Conservation (phyloP, 768 basidiomycete genomes). For the Calocybe cyanea region DNA sequence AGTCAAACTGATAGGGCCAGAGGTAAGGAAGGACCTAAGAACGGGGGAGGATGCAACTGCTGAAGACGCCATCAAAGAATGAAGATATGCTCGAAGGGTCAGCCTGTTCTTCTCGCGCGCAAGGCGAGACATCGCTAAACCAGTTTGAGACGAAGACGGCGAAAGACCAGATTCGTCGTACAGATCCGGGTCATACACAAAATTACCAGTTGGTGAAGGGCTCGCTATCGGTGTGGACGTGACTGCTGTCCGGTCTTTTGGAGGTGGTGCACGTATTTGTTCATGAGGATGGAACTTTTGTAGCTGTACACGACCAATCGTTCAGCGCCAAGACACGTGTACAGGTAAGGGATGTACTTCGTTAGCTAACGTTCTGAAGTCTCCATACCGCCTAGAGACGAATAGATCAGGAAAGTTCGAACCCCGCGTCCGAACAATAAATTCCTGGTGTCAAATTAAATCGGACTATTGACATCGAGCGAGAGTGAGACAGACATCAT, state of each 20-base stretch:
- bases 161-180: constrained; percentile 4
- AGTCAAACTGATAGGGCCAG: constrained; percentile 65
- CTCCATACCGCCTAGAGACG: constrained; percentile 92
- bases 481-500: constrained; percentile 64
- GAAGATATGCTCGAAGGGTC: constrained; percentile 91
- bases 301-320: constrained; percentile 47
- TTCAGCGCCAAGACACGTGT: no score
- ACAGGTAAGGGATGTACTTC: constrained; percentile 49
- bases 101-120: constrained; percentile 93
- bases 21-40: constrained; percentile 79
- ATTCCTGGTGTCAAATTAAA: constrained; percentile 59
- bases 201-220: constrained; percentile 22
- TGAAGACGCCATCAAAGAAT: constrained; percentile 65
- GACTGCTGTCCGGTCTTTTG: constrained; percentile 80
- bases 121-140: constrained; percentile 43
- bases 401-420: constrained; percentile 70
- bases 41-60: constrained; percentile 83
- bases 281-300: constrained; percentile 84
- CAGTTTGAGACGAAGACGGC: constrained; percentile 20
- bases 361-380: constrained; percentile 83
- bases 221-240: constrained; percentile 43
- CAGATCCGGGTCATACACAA: constrained; percentile 10
- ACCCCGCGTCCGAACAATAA: constrained; percentile 85
- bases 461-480: constrained; percentile 3
- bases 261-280: constrained; percentile 75